These are phyloP conservation scores for Spergularia bocconei DNA, from an alignment of 148 eudicot species.

Conservation along the genomic window DNA sequence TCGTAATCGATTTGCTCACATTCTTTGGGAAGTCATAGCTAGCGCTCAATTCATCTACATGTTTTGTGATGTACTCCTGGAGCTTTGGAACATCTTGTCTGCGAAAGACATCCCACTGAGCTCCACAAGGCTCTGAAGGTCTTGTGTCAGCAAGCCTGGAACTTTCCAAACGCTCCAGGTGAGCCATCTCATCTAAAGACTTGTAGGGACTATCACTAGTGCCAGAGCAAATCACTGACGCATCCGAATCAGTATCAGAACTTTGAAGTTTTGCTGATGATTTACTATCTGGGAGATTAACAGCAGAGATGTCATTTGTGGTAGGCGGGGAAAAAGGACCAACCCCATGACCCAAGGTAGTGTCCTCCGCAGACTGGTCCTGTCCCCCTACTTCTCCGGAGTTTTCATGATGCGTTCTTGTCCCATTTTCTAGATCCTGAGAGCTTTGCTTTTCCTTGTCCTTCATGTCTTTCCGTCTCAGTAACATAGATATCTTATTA, in stretches of 20 bases:
- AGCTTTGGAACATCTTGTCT: conserved; percentile 84
- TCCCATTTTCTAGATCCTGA: conserved; percentile 29
- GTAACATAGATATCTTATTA: conserved; percentile 39
- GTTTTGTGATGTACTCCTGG: conserved; percentile 58
- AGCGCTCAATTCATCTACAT: conserved; percentile 45
- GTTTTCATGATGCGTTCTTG: conserved; percentile 49
- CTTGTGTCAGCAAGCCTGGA: conserved; percentile 13
- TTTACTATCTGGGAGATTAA: conserved; percentile 21
- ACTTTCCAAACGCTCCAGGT: conserved; percentile 30
- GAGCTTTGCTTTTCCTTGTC: conserved; percentile 32
- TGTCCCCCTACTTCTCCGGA: conserved; percentile 58
- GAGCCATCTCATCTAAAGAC: conserved; percentile 37
- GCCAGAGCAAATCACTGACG: conserved; percentile 59
- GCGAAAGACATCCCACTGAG: conserved; percentile 87
- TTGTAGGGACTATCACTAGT: conserved; percentile 46
- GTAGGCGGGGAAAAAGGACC: conserved; percentile 34
- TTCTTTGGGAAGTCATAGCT: conserved; percentile 32
- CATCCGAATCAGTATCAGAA: conserved; percentile 64
- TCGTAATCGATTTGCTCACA: conserved; percentile 35
- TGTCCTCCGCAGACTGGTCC: conserved; percentile 32
- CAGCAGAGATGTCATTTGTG: conserved; percentile 22
- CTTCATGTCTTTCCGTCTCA: conserved; percentile 41
- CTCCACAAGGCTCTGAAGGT: conserved; percentile 41
- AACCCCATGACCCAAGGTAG: conserved; percentile 34
- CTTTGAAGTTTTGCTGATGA: conserved; percentile 37